phyloP scores from a whole-genome alignment of 805 yeast genomes.

The Naumovozyma baii region DNA sequence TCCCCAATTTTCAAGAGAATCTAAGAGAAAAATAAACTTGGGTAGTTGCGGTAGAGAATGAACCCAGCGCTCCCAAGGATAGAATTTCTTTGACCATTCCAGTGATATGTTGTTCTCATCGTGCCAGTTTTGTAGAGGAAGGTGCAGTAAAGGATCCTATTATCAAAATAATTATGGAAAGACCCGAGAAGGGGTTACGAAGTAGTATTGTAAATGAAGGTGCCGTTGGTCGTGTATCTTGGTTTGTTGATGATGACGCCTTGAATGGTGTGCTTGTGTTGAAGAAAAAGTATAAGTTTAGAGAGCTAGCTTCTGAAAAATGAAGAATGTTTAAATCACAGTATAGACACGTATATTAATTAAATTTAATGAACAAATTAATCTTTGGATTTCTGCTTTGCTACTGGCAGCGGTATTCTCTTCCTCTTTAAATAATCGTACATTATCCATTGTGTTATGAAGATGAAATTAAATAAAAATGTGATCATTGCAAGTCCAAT shows the following conservation, averaged over 20 bases:
- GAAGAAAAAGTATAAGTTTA: slow-evolving; percentile 17
- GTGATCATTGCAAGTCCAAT: slow-evolving; percentile 34
- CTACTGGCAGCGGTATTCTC: neutral
- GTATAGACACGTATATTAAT: neutral
- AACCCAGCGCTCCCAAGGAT: slow-evolving; percentile 75
- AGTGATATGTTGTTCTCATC: slow-evolving; percentile 81
- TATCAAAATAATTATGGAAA: slow-evolving; percentile 80
- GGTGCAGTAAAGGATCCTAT: slow-evolving; percentile 91
- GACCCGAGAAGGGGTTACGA: slow-evolving; percentile 92
- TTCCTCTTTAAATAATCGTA: slow-evolving; percentile 7
- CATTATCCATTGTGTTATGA: slow-evolving; percentile 31
- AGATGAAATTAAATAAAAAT: slow-evolving; percentile 31
- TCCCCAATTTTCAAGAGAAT: slow-evolving; percentile 73
- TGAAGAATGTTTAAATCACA: neutral
- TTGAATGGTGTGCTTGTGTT: slow-evolving; percentile 55
- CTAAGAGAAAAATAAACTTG: slow-evolving; percentile 82
- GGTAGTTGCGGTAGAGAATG: slow-evolving; percentile 84
- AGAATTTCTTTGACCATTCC: slow-evolving; percentile 87
- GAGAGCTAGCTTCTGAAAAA: too few relatives aligned
- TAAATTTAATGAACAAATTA: too few relatives aligned
- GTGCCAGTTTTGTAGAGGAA: slow-evolving; percentile 89
- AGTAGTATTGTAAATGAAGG: slow-evolving; percentile 84
- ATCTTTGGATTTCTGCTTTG: neutral
- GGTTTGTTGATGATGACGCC: slow-evolving; percentile 95
- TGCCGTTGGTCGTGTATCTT: slow-evolving; percentile 85